Conservation (phyloP, 768 basidiomycete species). For the Mycena belliarum region DNA sequence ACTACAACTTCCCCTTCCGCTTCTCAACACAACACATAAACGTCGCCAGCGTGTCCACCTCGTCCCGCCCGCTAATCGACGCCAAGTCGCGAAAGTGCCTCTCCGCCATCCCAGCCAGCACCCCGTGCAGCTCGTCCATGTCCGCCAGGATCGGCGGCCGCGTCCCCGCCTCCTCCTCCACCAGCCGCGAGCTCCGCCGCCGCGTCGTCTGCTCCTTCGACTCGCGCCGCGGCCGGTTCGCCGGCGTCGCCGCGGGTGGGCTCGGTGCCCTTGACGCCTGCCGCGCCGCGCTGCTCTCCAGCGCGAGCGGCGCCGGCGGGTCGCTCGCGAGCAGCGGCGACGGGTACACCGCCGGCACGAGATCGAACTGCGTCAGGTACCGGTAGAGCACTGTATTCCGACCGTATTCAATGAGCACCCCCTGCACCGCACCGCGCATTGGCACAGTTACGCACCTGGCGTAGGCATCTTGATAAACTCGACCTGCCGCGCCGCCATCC, state of each 20-base stretch:
- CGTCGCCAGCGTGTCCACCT: constrained; percentile 78
- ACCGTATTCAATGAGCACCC: too few relatives aligned
- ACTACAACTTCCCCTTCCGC: constrained; percentile 49
- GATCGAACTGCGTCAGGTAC: constrained; percentile 73
- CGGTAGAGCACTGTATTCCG: constrained; percentile 50
- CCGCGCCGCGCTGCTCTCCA: constrained; percentile 52
- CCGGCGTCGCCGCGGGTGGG: constrained; percentile 54
- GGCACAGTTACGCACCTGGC: constrained; percentile 29
- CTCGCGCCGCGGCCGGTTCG: constrained; percentile 74
- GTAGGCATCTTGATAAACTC: constrained; percentile 75
- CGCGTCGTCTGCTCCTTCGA: constrained; percentile 55
- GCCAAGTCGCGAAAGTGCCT: constrained; percentile 67
- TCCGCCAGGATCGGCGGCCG: constrained; percentile 73
- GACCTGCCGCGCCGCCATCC: constrained; percentile 53
- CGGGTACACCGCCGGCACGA: constrained; percentile 70
- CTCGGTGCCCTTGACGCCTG: constrained; percentile 52
- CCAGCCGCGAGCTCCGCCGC: constrained; percentile 69
- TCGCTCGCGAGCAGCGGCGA: constrained; percentile 66
- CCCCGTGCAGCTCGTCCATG: constrained; percentile 62
- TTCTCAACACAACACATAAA: constrained; percentile 80
- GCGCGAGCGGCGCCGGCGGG: constrained; percentile 66
- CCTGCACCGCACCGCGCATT: too few relatives aligned
- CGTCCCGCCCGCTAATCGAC: constrained; percentile 56
- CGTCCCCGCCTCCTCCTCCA: constrained; percentile 60
- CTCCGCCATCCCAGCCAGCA: constrained; percentile 71